A percentile compares a stretch with the other conserved stretches of the same genome.
Conservation (phyloP, 768 basidiomycete genomes). For the Kwoniella heveanensis region DNA sequence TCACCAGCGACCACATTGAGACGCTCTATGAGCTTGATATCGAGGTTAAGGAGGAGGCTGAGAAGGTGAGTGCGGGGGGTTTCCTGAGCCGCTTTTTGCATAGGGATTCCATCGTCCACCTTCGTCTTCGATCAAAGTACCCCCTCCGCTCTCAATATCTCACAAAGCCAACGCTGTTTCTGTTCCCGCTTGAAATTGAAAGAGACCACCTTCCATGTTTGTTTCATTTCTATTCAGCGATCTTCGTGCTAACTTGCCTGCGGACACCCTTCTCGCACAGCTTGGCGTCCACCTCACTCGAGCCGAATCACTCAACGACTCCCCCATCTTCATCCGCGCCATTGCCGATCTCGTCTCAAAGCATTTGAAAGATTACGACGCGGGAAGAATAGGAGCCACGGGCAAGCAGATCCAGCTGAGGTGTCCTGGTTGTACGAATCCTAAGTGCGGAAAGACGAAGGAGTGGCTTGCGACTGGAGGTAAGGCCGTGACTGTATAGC, state of each 20-base stretch:
- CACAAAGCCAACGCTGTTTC: no score
- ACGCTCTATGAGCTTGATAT: constrained; percentile 94
- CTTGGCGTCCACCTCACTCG: constrained; percentile 87
- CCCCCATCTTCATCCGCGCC: constrained; percentile 92
- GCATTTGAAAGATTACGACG: constrained; percentile 69
- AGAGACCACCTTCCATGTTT: no score
- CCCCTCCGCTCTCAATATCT: no score
- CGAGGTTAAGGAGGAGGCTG: constrained; percentile 88
- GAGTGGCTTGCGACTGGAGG: constrained; percentile 85
- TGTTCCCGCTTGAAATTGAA: no score
- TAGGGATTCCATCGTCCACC: no score
- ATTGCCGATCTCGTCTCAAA: constrained; percentile 84
- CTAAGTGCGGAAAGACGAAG: constrained; percentile 82
- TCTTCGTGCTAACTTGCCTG: no score
- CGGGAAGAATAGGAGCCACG: constrained; percentile 65
- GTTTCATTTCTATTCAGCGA: no score
- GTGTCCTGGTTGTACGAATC: constrained; percentile 92
- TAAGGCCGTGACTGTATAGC: constrained; percentile 19
- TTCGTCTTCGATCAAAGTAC: no score
- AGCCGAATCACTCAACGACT: constrained; percentile 88
- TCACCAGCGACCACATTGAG: constrained; percentile 99
- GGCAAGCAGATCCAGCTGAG: constrained; percentile 80
- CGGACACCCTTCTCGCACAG: constrained; percentile 57
- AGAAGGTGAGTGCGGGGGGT: constrained; percentile 69
- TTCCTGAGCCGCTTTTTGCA: no score